These are phyloP conservation scores for Trypanosoma grayi DNA, from an alignment of 208 protist species.

Conservation along the genomic window DNA sequence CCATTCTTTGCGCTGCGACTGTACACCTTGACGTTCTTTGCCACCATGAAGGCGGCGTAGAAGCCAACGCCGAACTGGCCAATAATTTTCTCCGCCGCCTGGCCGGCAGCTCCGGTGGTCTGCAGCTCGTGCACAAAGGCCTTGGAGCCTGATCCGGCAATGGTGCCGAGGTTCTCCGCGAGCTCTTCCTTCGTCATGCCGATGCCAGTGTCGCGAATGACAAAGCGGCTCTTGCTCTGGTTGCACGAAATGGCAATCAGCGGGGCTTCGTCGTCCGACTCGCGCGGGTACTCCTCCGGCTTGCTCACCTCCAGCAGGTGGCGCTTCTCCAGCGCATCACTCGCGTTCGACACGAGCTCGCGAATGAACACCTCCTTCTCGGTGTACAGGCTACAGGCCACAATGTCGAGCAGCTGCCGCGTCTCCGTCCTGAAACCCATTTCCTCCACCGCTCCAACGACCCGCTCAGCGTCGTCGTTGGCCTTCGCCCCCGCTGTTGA, in stretches of 20 bases:
- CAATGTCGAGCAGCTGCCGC: slow-evolving; percentile 97
- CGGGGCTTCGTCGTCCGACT: slow-evolving; percentile 75
- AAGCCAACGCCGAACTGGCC: slow-evolving; percentile 98
- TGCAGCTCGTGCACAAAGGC: slow-evolving; percentile 87
- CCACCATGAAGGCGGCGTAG: slow-evolving; percentile 97
- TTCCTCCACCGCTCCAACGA: slow-evolving; percentile 79
- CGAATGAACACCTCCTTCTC: slow-evolving; percentile 98
- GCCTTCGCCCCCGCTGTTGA: slow-evolving; percentile 11
- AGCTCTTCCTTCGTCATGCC: slow-evolving; percentile 98
- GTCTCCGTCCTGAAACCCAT: slow-evolving; percentile 98
- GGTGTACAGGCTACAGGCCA: slow-evolving; percentile 96
- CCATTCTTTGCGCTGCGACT: slow-evolving; percentile 83
- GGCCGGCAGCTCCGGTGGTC: slow-evolving; percentile 43
- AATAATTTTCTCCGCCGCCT: slow-evolving; percentile 89
- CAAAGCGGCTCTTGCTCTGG: slow-evolving; percentile 89
- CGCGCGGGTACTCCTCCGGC: slow-evolving; percentile 72
- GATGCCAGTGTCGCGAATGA: slow-evolving; percentile 95
- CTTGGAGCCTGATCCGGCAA: slow-evolving; percentile 89
- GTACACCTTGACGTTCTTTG: slow-evolving; percentile 94
- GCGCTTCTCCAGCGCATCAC: slow-evolving; percentile 97
- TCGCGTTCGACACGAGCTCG: slow-evolving; percentile 97
- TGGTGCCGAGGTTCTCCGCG: slow-evolving; percentile 95
- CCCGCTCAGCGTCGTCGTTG: slow-evolving; percentile 42
- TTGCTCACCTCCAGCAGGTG: slow-evolving; percentile 87
- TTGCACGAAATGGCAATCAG: slow-evolving; percentile 88